Conservation (phyloP, 169 alveolate species). For the Nephromyces sp. region DNA sequence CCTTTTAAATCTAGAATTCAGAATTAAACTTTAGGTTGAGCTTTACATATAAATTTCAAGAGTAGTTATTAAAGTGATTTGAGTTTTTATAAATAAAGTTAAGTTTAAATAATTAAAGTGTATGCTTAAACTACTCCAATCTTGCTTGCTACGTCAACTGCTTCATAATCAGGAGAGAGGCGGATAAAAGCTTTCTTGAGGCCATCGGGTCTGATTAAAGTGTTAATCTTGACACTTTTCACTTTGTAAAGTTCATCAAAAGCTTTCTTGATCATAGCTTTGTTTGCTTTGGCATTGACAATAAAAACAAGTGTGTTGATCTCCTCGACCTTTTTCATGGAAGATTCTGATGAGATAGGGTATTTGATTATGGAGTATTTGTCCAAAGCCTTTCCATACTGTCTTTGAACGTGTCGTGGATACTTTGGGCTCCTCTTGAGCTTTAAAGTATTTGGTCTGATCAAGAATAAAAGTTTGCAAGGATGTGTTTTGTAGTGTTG, state of each 20-base stretch:
- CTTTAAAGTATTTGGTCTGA: background rate
- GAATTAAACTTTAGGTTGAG: too few relatives aligned
- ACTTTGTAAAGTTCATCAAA: conserved; percentile 81
- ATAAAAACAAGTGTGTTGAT: conserved; percentile 86
- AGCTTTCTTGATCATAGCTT: conserved; percentile 85
- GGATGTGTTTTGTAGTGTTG: background rate
- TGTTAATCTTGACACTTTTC: conserved; percentile 84
- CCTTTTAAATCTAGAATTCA: too few relatives aligned
- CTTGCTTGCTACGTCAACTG: conserved; percentile 94
- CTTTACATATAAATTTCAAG: too few relatives aligned
- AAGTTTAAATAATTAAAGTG: too few relatives aligned
- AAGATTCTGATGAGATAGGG: conserved; percentile 94
- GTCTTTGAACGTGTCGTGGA: background rate
- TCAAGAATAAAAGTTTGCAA: background rate
- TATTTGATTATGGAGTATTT: conserved; percentile 76
- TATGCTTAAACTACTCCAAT: conserved; percentile 87
- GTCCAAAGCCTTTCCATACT: conserved; percentile 45
- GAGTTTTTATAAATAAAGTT: too few relatives aligned
- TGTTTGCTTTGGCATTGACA: conserved; percentile 64
- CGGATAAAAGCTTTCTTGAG: conserved; percentile 94
- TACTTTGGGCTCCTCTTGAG: background rate
- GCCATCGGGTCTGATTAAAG: conserved; percentile 90
- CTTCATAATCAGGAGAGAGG: conserved; percentile 88
- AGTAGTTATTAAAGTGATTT: too few relatives aligned
- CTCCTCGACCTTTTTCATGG: conserved; percentile 95